Evolutionary conservation across 495 filamentous ascomycete species (phyloP), one percentile per base, ranked within the genome.

Genomic region (Talaromyces borbonicus): DNA sequence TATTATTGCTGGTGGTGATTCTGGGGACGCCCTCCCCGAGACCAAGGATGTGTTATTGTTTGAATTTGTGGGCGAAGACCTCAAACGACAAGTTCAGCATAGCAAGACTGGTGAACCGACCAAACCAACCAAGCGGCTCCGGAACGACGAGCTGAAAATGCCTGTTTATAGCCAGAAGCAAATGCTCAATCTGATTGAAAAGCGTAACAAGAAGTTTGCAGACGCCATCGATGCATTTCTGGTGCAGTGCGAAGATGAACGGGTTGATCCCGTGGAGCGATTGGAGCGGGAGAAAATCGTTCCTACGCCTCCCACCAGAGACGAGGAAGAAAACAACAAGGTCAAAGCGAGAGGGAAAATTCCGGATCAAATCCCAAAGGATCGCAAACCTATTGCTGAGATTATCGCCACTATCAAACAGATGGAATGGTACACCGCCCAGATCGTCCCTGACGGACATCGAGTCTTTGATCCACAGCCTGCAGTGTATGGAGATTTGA

Each of bases 401-500:
- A 98, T 97, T 18, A 76, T 97, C 30, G 70, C 74, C 1, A 87
- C 97, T 56, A 79, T 97, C 23, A 89, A 87, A 55, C 66, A 72
- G 5, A 78, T 81, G 56, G 72, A 89, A 33, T 90, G 90, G 83
- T 97, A 97, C 54, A 83, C 80, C 11, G 81, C 80, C 3, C 92
- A 98, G 59, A 92, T 98, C 53, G 93, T 97, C 2, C 87, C 89
- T 0, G 87, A 93, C 55, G 92, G 92, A 0, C 90, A 96, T 65
- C 74, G 92, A 20, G 85, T 95, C 2, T 93, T 97, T 55, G 87
- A 95, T 45, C 78, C 89, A 7, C 90, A 95, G 53, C 74, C 81
- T 52, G 69, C 90, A 2, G 72, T 86, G 0, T 94, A 84, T 53
- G 90, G 87, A 2, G 85, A 95, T 8, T 69, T 98, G 32, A 73